Percentiles rank a stretch among this genome's conserved stretches.
Conservation (phyloP, 352 stramenopile genomes). For the Elongisporangium senticosum region DNA sequence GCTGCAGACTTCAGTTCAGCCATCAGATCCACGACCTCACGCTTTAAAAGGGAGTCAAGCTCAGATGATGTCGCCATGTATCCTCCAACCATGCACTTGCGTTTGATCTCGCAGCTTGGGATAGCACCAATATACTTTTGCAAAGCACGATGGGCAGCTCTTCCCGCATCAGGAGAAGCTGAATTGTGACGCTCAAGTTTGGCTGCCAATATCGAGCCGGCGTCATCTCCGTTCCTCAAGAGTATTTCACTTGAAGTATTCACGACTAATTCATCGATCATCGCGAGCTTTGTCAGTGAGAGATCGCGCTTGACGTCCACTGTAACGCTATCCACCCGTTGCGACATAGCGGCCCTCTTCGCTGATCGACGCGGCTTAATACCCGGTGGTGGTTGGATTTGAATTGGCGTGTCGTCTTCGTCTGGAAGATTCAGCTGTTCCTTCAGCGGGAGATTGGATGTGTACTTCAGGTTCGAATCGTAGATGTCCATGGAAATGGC, state of each 20-base stretch:
- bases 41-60: slow-evolving; percentile 51
- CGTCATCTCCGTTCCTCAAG: background rate
- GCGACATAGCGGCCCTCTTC: background rate
- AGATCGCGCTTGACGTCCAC: background rate
- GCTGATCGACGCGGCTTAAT: background rate
- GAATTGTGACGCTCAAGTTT: slow-evolving; percentile 9
- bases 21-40: slow-evolving; percentile 56
- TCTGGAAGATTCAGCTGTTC: slow-evolving; percentile 60
- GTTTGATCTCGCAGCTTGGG: slow-evolving; percentile 66
- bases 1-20: slow-evolving; percentile 62
- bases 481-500: slow-evolving; percentile 86
- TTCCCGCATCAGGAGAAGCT: slow-evolving; percentile 43
- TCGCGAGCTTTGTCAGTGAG: background rate
- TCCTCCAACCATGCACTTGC: slow-evolving; percentile 68
- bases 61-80: slow-evolving; percentile 57
- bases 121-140: slow-evolving; percentile 64
- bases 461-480: slow-evolving; percentile 79
- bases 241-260: background rate
- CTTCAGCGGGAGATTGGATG: slow-evolving; percentile 63
- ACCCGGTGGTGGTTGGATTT: background rate
- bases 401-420: slow-evolving; percentile 9
- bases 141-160: slow-evolving; percentile 54
- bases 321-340: background rate
- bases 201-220: background rate
- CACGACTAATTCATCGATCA: background rate